These are phyloP conservation scores for Acacia melanoxylon DNA, from an alignment of 306 rosid genomes.

Conservation along the genomic window DNA sequence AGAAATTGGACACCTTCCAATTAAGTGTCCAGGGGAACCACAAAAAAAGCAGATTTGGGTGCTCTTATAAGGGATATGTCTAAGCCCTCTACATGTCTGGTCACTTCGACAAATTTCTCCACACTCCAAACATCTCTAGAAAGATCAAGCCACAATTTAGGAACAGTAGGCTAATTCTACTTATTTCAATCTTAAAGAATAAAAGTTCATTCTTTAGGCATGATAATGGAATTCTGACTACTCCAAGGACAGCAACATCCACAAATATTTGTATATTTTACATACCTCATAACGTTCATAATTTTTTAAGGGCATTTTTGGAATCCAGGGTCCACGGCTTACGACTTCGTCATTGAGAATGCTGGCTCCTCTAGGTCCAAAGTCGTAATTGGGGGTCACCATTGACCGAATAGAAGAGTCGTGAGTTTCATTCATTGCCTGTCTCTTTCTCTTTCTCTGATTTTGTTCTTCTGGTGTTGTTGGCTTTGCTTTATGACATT, in stretches of 20 bases:
- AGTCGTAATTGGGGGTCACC: not conserved
- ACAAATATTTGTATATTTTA: not conserved
- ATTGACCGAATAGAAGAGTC: not conserved
- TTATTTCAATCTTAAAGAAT: not conserved
- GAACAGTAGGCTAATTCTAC: not conserved
- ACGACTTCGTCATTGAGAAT: not conserved
- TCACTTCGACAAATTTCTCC: not conserved
- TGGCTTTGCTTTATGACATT: conserved; percentile 40
- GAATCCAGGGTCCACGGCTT: not conserved
- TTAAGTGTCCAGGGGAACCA: conserved; percentile 70
- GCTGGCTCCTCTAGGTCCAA: not conserved
- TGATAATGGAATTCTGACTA: not conserved
- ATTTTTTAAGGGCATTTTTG: not conserved
- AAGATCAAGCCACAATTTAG: not conserved
- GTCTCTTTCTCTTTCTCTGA: conserved; percentile 6
- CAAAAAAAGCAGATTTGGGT: conserved; percentile 77
- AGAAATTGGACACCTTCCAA: conserved; percentile 55
- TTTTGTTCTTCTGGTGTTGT: conserved; percentile 11
- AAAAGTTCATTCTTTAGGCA: not conserved
- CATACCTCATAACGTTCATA: not conserved
- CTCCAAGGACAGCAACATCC: not conserved
- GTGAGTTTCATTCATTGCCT: not conserved
- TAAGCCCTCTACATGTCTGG: not conserved
- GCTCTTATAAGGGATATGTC: not conserved
- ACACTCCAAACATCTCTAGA: conserved; percentile 2